Evolutionary conservation across 2,329 filamentous ascomycete genomes (phyloP).

Genomic region (Pyrenophora tritici-repentis): DNA sequence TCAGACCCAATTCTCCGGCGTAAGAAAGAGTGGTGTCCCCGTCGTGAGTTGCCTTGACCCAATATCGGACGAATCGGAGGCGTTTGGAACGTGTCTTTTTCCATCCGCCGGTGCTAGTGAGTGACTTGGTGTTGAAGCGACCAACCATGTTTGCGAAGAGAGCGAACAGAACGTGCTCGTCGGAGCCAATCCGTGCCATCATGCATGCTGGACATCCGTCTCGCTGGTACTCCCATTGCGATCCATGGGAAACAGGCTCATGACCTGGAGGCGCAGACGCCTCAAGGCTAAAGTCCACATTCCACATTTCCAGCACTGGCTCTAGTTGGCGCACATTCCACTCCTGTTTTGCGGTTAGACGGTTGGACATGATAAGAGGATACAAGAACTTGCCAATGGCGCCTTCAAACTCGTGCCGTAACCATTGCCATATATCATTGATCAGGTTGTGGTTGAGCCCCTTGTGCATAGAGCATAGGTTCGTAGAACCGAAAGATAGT

Average conservation of each 20-base stretch:
- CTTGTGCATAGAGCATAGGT: conserved; percentile 33
- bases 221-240: conserved; percentile 29
- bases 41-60: conserved; percentile 19
- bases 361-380: conserved; percentile 28
- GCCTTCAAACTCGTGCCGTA: conserved; percentile 30
- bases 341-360: conserved; percentile 25
- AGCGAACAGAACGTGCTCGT: conserved; percentile 28
- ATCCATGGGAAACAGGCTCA: conserved; percentile 17
- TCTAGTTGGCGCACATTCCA: conserved; percentile 31
- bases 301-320: conserved; percentile 36
- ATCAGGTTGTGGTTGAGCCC: conserved; percentile 26
- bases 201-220: conserved; percentile 39
- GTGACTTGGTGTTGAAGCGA: conserved; percentile 9
- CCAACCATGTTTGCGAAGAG: conserved; percentile 36
- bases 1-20: conserved; percentile 29
- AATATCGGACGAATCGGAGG: conserved; percentile 32
- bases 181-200: conserved; percentile 35
- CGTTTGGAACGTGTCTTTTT: conserved; percentile 25
- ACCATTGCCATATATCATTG: conserved; percentile 28
- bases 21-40: conserved; percentile 15
- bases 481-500: conserved; percentile 13
- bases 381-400: conserved; percentile 33
- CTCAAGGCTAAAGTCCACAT: conserved; percentile 18
- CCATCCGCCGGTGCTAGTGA: conserved; percentile 8
- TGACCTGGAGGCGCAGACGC: conserved; percentile 22